Evolutionary conservation across 805 yeast species (phyloP).

Genomic region (Torulaspora indica): DNA sequence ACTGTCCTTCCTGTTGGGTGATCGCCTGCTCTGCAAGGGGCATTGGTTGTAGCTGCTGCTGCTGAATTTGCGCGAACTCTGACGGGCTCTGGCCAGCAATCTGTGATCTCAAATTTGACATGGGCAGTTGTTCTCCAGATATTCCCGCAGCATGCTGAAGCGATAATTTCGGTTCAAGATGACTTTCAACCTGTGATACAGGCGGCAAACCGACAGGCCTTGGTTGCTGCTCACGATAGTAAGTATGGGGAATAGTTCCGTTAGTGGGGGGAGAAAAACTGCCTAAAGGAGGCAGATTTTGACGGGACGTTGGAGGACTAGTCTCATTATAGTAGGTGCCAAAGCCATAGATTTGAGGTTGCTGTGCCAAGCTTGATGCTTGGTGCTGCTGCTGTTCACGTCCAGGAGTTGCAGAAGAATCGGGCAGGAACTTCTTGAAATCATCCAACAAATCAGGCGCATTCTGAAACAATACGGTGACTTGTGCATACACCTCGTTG

Average conservation of each 20-base stretch:
- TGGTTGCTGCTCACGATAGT: conserved; percentile 21
- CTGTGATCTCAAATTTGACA: conserved; percentile 38
- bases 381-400: conserved; percentile 19
- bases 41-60: conserved; percentile 15
- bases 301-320: conserved; percentile 14
- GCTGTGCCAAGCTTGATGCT: conserved; percentile 13
- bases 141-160: conserved; percentile 18
- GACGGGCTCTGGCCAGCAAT: conserved; percentile 20
- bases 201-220: conserved; percentile 26
- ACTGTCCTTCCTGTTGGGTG: conserved; percentile 21
- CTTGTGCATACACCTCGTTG: conserved; percentile 91
- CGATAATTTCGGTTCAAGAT: conserved; percentile 11
- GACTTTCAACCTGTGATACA: conserved; percentile 18
- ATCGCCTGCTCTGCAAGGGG: conserved; percentile 22
- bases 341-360: conserved; percentile 14
- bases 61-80: conserved; percentile 8
- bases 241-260: conserved; percentile 24
- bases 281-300: conserved; percentile 38
- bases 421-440: conserved; percentile 93
- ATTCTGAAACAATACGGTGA: conserved; percentile 77
- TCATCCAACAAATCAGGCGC: conserved; percentile 95
- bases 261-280: conserved; percentile 38
- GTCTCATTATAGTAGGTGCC: conserved; percentile 12
- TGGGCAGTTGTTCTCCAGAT: conserved; percentile 32
- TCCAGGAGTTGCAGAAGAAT: conserved; percentile 37